These are phyloP conservation scores for Scheffersomyces amazonensis DNA, from an alignment of 805 yeast genomes.

Conservation along the genomic window DNA sequence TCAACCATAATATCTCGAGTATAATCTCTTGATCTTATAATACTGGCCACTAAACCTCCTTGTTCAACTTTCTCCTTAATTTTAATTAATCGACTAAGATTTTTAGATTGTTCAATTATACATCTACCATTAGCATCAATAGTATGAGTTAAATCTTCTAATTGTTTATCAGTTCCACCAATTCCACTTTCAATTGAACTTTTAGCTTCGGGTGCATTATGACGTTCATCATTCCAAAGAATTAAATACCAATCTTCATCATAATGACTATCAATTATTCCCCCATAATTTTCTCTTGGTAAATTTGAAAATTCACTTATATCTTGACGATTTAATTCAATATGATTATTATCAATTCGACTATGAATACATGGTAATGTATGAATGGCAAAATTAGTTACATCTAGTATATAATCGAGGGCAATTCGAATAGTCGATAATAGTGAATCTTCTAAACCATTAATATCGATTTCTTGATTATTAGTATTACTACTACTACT, in stretches of 20 bases:
- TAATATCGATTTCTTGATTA: conserved; percentile 6
- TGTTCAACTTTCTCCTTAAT: conserved; percentile 39
- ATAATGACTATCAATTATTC: conserved; percentile 29
- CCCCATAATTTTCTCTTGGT: conserved; percentile 29
- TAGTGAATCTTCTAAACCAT: conserved; percentile 16
- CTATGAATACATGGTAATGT: conserved; percentile 39
- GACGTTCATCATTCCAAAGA: conserved; percentile 80
- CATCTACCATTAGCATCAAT: conserved; percentile 53
- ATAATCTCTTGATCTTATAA: conserved; percentile 50
- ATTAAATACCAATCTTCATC: conserved; percentile 42
- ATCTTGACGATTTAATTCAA: conserved; percentile 17
- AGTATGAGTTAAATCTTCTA: conserved; percentile 36
- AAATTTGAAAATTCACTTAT: conserved; percentile 31
- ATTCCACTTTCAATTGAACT: conserved; percentile 40
- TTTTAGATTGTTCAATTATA: conserved; percentile 34
- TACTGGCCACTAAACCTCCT: conserved; percentile 55
- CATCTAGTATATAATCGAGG: conserved; percentile 44
- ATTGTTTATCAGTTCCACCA: conserved; percentile 19
- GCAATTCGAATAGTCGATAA: conserved; percentile 26
- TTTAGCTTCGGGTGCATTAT: conserved; percentile 55
- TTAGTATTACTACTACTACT: too few species aligned
- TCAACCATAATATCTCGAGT: conserved; percentile 46
- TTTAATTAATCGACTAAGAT: conserved; percentile 19
- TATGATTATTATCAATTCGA: conserved; percentile 20
- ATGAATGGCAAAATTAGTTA: conserved; percentile 34